Percentiles rank a stretch among this genome's conserved stretches.
These are phyloP conservation scores for Leccinum fallax DNA, from an alignment of 1,284 basidiomycete species.

Conservation along the genomic window DNA sequence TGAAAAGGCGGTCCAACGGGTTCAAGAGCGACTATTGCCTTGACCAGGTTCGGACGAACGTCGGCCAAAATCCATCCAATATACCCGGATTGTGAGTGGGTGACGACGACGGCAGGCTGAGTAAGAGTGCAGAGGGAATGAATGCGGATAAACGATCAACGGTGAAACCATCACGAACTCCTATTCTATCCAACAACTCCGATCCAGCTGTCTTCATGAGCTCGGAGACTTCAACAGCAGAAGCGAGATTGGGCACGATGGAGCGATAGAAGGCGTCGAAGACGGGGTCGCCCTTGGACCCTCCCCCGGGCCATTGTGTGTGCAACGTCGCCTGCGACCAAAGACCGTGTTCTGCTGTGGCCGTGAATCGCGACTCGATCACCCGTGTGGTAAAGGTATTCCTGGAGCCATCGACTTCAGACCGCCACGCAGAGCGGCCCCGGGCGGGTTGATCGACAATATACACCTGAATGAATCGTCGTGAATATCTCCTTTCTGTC, in stretches of 20 bases:
- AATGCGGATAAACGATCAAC: neutral
- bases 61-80: constrained; percentile 53
- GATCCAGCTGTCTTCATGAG: constrained; percentile 34
- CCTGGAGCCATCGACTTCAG: constrained; percentile 42
- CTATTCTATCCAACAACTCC: constrained; percentile 33
- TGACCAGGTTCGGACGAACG: constrained; percentile 43
- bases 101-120: constrained; percentile 47
- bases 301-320: constrained; percentile 55
- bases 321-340: constrained; percentile 51
- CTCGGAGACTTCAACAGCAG: constrained; percentile 28
- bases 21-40: constrained; percentile 49
- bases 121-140: neutral
- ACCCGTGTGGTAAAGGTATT: constrained; percentile 33
- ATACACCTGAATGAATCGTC: constrained; percentile 40
- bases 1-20: constrained; percentile 52
- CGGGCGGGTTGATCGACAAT: constrained; percentile 54
- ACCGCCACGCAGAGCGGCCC: constrained; percentile 50
- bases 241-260: constrained; percentile 30
- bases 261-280: constrained; percentile 51
- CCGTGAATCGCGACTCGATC: constrained; percentile 48
- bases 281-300: constrained; percentile 44
- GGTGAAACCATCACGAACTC: constrained; percentile 22
- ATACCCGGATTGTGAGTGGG: constrained; percentile 51
- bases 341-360: constrained; percentile 39
- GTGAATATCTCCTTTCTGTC: constrained; percentile 1